Evolutionary conservation across 2,329 filamentous ascomycete species (phyloP).

Genomic region (Mycosphaerella sp.): DNA sequence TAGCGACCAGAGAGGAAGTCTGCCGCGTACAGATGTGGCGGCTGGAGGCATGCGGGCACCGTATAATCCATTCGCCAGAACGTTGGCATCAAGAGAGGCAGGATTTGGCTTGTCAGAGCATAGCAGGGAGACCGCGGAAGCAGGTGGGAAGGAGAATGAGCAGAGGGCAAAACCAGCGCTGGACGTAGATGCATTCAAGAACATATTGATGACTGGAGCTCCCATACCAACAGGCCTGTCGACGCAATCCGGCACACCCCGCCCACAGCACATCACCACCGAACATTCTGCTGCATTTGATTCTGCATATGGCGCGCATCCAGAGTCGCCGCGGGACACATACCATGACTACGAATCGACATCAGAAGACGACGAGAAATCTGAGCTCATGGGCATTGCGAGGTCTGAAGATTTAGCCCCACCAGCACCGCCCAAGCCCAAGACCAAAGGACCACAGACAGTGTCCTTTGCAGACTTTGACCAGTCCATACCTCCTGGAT

Average conservation of each 20-base stretch:
- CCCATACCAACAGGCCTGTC: constrained; percentile 30
- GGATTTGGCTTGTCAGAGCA: constrained; percentile 14
- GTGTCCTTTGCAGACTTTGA: constrained; percentile 33
- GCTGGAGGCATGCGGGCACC: constrained; percentile 22
- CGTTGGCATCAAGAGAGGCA: constrained; percentile 29
- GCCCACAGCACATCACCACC: constrained; percentile 38
- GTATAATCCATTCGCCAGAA: constrained; percentile 34
- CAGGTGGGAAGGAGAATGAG: constrained; percentile 10
- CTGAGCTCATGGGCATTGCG: constrained; percentile 36
- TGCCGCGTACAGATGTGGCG: constrained; percentile 11
- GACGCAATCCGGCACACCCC: constrained; percentile 8
- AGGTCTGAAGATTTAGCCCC: constrained; percentile 45
- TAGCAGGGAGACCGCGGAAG: constrained; percentile 5
- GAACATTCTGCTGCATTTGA: constrained; percentile 52
- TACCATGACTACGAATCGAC: constrained; percentile 41
- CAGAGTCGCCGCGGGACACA: constrained; percentile 51
- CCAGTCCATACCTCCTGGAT: constrained; percentile 26
- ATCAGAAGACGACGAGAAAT: constrained; percentile 37
- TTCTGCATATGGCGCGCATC: constrained; percentile 36
- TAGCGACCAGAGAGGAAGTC: constrained; percentile 23
- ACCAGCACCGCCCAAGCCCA: constrained; percentile 66
- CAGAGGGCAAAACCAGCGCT: constrained; percentile 40
- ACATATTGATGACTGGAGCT: constrained; percentile 66
- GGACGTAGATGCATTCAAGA: constrained; percentile 71
- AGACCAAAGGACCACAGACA: constrained; percentile 53